A percentile compares a stretch with the other conserved stretches of the same genome.
These are phyloP conservation scores for Phaeosphaeriaceae sp. DNA, from an alignment of 2,329 filamentous ascomycete species.

Conservation along the genomic window DNA sequence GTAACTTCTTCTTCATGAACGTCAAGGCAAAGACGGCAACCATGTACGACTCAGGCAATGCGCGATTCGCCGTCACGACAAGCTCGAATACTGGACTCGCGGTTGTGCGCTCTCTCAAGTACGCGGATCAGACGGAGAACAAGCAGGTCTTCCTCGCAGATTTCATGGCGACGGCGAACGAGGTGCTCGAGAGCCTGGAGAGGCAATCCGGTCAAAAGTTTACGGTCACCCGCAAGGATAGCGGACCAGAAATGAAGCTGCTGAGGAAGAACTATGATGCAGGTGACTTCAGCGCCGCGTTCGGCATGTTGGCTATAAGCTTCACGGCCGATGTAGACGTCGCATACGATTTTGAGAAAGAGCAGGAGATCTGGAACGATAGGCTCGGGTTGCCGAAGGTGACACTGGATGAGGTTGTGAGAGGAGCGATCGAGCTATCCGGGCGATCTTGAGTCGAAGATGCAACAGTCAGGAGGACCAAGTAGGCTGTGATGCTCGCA, in stretches of 20 bases:
- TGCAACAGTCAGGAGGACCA: background rate
- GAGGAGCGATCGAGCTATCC: constrained; percentile 10
- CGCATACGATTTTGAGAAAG: constrained; percentile 30
- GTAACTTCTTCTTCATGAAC: constrained; percentile 31
- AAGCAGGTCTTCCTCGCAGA: constrained; percentile 32
- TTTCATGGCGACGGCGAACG: constrained; percentile 19
- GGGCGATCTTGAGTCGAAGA: background rate
- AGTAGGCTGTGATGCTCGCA: no score
- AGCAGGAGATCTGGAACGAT: constrained; percentile 30
- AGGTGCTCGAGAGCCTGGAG: constrained; percentile 26
- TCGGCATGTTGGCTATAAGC: constrained; percentile 21
- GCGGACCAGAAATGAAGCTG: constrained; percentile 11
- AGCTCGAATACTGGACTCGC: constrained; percentile 26
- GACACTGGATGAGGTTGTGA: constrained; percentile 29
- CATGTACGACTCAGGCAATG: constrained; percentile 28
- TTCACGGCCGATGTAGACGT: constrained; percentile 33
- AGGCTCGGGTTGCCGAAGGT: constrained; percentile 26
- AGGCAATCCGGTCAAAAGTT: constrained; percentile 20
- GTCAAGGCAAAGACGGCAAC: constrained; percentile 23
- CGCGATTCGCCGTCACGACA: constrained; percentile 26
- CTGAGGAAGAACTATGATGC: constrained; percentile 17
- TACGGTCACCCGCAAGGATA: constrained; percentile 14
- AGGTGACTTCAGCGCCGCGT: constrained; percentile 23
- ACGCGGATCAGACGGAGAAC: constrained; percentile 20
- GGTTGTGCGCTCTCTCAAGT: constrained; percentile 19